A percentile compares a stretch with the other conserved stretches of the same genome.
Evolutionary conservation across 805 yeast species (phyloP).

Genomic region (Saturnispora diversa): DNA sequence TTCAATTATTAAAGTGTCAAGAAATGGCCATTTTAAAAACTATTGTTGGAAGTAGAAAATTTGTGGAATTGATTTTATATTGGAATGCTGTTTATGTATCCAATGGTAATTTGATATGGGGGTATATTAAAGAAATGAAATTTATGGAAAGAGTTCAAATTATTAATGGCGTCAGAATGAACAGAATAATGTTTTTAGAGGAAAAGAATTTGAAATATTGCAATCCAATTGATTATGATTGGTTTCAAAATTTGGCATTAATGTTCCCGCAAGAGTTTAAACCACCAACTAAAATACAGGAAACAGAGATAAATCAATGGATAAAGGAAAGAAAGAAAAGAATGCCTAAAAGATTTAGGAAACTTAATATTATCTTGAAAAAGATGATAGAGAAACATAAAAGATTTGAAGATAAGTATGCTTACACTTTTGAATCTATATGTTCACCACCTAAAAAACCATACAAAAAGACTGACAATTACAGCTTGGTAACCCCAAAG

Average conservation of each 20-base stretch:
- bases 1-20: constrained; percentile 34
- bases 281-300: neutral
- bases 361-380: constrained; percentile 18
- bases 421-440: constrained; percentile 30
- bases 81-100: constrained; percentile 26
- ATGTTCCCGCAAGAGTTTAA: constrained; percentile 7
- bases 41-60: constrained; percentile 33
- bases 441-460: constrained; percentile 19
- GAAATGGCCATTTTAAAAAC: constrained; percentile 38
- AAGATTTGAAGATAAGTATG: constrained; percentile 26
- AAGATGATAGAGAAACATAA: constrained; percentile 30
- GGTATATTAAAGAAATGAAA: constrained; percentile 11
- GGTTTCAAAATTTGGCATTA: constrained; percentile 12
- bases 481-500: constrained; percentile 29
- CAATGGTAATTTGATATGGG: constrained; percentile 20
- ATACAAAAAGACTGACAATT: constrained; percentile 18
- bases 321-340: constrained; percentile 1
- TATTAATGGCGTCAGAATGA: constrained; percentile 13
- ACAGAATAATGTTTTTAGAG: constrained; percentile 24
- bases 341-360: constrained; percentile 22
- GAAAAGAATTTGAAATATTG: constrained; percentile 10
- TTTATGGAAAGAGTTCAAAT: neutral
- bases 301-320: constrained; percentile 1
- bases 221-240: constrained; percentile 21
- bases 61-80: constrained; percentile 34